These are phyloP conservation scores for Aspergillus taichungensis DNA, from an alignment of 495 filamentous ascomycete genomes.

Conservation along the genomic window DNA sequence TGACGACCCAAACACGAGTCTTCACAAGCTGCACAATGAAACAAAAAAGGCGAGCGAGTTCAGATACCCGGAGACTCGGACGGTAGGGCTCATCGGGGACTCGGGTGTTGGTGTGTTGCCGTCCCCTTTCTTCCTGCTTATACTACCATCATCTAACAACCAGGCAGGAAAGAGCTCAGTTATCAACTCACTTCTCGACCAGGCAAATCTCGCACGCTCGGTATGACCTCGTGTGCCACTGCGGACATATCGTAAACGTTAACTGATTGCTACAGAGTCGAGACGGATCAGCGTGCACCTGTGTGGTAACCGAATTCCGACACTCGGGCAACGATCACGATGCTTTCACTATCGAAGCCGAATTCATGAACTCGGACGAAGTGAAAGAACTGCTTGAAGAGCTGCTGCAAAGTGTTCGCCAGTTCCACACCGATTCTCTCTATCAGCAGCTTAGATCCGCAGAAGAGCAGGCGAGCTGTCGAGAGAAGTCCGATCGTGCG, in stretches of 20 bases:
- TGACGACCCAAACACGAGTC: not conserved
- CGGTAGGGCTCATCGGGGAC: slow-evolving; percentile 17
- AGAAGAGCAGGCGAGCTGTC: slow-evolving; percentile 8
- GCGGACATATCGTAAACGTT: not conserved
- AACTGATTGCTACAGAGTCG: slow-evolving; percentile 12
- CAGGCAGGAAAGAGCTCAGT: slow-evolving; percentile 24
- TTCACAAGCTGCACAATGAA: slow-evolving; percentile 2
- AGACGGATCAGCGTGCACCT: slow-evolving; percentile 23
- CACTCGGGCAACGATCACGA: slow-evolving; percentile 1
- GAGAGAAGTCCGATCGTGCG: slow-evolving; percentile 3
- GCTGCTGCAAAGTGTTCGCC: slow-evolving; percentile 13
- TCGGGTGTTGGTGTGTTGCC: slow-evolving; percentile 9
- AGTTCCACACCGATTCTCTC: slow-evolving; percentile 6
- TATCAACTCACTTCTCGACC: slow-evolving; percentile 25
- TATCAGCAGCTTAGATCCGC: slow-evolving; percentile 5
- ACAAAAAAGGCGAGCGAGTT: slow-evolving; percentile 6
- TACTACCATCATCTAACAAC: not conserved
- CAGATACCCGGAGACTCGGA: slow-evolving; percentile 15
- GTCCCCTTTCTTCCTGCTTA: not conserved
- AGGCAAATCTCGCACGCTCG: slow-evolving; percentile 16
- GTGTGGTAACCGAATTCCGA: slow-evolving; percentile 26
- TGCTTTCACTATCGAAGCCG: slow-evolving; percentile 19
- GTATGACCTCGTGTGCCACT: slow-evolving; percentile 9
- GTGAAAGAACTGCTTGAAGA: slow-evolving; percentile 18
- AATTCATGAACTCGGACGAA: slow-evolving; percentile 18